These are phyloP conservation scores for Melastoma malabathricum DNA, from an alignment of 345 rosid species.

Conservation along the genomic window DNA sequence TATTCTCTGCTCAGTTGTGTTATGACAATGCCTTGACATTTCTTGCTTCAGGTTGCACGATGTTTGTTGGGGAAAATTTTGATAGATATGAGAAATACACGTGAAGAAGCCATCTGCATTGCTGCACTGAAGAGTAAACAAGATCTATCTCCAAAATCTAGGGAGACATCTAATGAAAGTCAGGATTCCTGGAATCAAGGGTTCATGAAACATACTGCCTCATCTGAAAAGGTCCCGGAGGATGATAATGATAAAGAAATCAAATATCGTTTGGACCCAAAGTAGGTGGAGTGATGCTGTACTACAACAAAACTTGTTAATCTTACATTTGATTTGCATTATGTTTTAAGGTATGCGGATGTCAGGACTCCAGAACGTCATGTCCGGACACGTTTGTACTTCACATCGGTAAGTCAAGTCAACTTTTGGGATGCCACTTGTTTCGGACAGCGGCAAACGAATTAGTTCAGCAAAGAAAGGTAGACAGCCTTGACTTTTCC, in stretches of 20 bases:
- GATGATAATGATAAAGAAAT: conserved; percentile 93
- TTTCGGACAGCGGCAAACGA: not conserved
- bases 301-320: not conserved
- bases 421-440: not conserved
- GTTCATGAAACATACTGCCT: conserved; percentile 37
- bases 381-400: conserved; percentile 93
- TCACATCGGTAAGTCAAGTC: conserved; percentile 75
- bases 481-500: no score
- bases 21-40: not conserved
- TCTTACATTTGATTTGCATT: conserved; percentile 6
- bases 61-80: conserved; percentile 90
- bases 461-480: no score
- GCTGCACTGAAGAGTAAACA: conserved; percentile 73
- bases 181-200: conserved; percentile 47
- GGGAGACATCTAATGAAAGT: conserved; percentile 39
- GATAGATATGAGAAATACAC: conserved; percentile 93
- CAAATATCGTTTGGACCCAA: conserved; percentile 94
- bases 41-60: conserved; percentile 60
- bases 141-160: conserved; percentile 36
- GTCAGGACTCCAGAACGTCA: conserved; percentile 98
- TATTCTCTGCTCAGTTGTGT: no score
- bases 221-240: conserved; percentile 66
- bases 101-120: conserved; percentile 89
- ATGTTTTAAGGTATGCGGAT: conserved; percentile 71
- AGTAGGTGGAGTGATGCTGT: conserved; percentile 23